These are phyloP conservation scores for Trichosporon sp. DNA, from an alignment of 1,284 basidiomycete species.

Conservation along the genomic window DNA sequence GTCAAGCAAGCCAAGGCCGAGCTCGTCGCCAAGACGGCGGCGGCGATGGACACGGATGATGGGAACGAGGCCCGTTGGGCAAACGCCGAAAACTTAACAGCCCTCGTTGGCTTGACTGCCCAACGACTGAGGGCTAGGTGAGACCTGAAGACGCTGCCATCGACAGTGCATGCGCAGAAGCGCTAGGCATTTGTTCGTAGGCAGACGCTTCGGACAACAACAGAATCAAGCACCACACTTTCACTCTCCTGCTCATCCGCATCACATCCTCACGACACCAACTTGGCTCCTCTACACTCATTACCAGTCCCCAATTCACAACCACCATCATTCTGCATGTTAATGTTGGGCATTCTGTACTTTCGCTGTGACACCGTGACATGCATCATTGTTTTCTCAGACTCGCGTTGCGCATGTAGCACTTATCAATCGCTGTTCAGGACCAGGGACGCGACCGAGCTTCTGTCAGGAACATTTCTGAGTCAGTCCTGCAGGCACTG, in stretches of 20 bases:
- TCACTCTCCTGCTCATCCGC: not conserved
- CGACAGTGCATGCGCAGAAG: not conserved
- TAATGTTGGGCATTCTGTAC: not conserved
- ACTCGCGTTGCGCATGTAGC: not conserved
- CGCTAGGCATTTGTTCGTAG: not conserved
- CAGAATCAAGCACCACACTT: not conserved
- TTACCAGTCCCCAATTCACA: not conserved
- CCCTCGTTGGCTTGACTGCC: constrained; percentile 1
- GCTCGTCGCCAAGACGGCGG: not conserved
- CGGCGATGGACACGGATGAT: not conserved
- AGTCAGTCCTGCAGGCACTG: too few relatives aligned
- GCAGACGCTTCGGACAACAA: not conserved
- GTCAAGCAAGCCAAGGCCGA: constrained; percentile 11
- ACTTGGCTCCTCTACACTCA: not conserved
- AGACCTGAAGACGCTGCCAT: not conserved
- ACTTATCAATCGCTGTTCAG: not conserved
- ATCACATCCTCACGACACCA: not conserved
- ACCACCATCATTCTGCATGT: not conserved
- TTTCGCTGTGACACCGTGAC: not conserved
- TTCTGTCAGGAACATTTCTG: not conserved
- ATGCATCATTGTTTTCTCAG: not conserved
- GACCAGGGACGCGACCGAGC: not conserved
- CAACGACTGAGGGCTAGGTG: constrained; percentile 9
- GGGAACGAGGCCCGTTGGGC: not conserved
- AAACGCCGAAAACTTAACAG: not conserved